A percentile compares a stretch with the other conserved stretches of the same genome.
phyloP scores from a whole-genome alignment of 768 basidiomycete species.

The Mrakia gelida region DNA sequence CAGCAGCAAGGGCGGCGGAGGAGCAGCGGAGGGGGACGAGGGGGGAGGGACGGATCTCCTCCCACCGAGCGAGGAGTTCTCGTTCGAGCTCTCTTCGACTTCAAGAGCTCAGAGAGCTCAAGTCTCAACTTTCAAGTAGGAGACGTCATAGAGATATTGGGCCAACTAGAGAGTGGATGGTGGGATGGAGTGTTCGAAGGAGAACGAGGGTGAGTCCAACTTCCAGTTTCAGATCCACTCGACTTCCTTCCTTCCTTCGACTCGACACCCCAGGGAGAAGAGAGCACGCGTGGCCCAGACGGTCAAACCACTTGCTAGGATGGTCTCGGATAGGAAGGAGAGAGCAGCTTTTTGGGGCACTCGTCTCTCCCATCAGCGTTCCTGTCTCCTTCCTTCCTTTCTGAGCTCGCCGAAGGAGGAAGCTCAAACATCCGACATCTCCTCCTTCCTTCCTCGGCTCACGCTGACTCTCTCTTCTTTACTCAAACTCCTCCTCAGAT shows the following conservation, averaged over 20 bases:
- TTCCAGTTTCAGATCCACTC: too few species aligned
- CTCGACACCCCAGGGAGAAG: background rate
- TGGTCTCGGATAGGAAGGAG: too few species aligned
- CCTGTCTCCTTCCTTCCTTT: too few species aligned
- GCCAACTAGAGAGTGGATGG: constrained; percentile 89
- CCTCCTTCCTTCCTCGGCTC: too few species aligned
- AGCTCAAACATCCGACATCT: too few species aligned
- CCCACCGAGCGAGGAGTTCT: constrained; percentile 52
- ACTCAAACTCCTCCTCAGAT: constrained; percentile 40
- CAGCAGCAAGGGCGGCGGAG: background rate
- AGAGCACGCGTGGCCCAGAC: too few species aligned
- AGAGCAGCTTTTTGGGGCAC: too few species aligned
- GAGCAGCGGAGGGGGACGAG: background rate
- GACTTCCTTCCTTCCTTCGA: background rate
- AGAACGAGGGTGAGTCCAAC: constrained; percentile 59
- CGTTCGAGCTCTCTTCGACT: constrained; percentile 85
- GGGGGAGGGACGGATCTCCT: background rate
- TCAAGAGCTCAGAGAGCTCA: constrained; percentile 72
- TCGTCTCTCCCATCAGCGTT: too few species aligned
- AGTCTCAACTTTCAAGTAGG: constrained; percentile 80
- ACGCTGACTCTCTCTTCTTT: background rate
- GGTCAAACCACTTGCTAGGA: too few species aligned
- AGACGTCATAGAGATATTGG: constrained; percentile 90
- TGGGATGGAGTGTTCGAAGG: constrained; percentile 92
- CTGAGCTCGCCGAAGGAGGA: too few species aligned